Conservation (phyloP, 306 rosid species). For the Cucumis hystrix region DNA sequence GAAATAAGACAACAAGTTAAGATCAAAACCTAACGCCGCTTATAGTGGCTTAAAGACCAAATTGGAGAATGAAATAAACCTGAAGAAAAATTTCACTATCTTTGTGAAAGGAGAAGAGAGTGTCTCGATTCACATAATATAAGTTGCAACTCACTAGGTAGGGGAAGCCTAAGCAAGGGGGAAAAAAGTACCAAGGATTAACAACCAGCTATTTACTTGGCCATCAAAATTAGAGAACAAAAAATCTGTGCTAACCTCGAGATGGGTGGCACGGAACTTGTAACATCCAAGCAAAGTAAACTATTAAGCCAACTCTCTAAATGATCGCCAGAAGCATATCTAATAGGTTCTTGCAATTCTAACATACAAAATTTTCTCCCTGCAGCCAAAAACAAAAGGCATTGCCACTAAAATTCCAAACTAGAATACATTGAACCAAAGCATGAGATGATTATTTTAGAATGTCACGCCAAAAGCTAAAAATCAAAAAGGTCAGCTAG, state of each 20-base stretch:
- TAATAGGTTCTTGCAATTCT: constrained; percentile 70
- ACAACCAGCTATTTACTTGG: not conserved
- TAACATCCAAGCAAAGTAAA: constrained; percentile 77
- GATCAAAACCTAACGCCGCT: not conserved
- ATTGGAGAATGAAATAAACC: constrained; percentile 21
- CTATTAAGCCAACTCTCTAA: constrained; percentile 75
- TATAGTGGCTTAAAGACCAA: not conserved
- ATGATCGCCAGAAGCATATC: constrained; percentile 91
- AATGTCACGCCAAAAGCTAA: too few relatives aligned
- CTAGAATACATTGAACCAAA: too few relatives aligned
- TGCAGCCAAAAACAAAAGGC: not conserved
- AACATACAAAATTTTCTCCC: constrained; percentile 15
- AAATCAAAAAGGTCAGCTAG: too few relatives aligned
- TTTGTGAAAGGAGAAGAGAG: constrained; percentile 79
- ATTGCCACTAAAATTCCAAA: too few relatives aligned
- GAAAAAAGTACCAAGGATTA: not conserved
- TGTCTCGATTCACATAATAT: constrained; percentile 85
- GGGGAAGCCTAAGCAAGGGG: constrained; percentile 46
- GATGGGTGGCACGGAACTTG: constrained; percentile 53
- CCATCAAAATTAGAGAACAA: not conserved
- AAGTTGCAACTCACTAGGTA: constrained; percentile 78
- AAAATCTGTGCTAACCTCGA: constrained; percentile 36
- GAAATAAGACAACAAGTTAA: constrained; percentile 6
- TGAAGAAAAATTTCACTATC: constrained; percentile 84
- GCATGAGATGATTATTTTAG: too few relatives aligned